Evolutionary conservation across 2,329 filamentous ascomycete species (phyloP).

Genomic region (Graphiopsis chlorocephala): DNA sequence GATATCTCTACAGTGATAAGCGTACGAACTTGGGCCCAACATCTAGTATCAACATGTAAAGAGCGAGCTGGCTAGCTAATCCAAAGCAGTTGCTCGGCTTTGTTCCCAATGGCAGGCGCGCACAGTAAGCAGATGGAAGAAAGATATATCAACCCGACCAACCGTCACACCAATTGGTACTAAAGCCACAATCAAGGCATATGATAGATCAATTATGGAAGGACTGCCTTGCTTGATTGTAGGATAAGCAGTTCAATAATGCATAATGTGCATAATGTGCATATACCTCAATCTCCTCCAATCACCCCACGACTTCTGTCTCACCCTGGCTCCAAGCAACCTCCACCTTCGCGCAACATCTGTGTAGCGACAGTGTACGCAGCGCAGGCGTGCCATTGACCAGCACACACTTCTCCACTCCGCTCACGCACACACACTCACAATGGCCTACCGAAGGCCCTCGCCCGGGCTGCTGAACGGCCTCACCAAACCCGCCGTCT

Average conservation of each 20-base stretch:
- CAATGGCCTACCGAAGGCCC: constrained; percentile 20
- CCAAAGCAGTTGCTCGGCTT: neutral
- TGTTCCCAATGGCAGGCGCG: neutral
- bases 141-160: neutral
- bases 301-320: neutral
- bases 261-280: neutral
- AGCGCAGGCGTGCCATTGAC: constrained; percentile 4
- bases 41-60: neutral
- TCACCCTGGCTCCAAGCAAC: neutral
- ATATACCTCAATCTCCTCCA: neutral
- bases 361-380: neutral
- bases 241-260: neutral
- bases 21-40: no score
- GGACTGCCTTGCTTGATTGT: no score
- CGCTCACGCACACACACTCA: neutral
- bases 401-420: constrained; percentile 2
- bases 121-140: neutral
- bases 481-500: constrained; percentile 26
- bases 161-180: neutral
- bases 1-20: no score
- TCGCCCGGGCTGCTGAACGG: constrained; percentile 26
- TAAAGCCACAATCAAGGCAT: neutral
- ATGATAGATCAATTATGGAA: neutral
- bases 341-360: constrained; percentile 2
- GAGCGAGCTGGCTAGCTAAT: neutral